Base-by-base conservation (phyloP, 176 grass and related monocot genomes). In the Oryza rufipogon region DNA sequence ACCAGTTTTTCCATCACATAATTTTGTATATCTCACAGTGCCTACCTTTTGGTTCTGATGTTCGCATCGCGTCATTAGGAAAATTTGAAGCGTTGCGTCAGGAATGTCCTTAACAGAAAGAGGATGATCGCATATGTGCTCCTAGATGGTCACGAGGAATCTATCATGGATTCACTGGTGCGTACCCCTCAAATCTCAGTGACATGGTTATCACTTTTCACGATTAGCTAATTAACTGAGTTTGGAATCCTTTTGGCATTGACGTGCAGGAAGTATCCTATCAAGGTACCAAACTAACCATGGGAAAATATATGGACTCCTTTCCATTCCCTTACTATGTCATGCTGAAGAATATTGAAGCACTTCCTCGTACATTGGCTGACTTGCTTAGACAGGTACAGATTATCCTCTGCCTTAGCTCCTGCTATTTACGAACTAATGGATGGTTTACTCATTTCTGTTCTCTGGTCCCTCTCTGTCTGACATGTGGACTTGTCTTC, bases 271-370 rank as follows among this genome's bases (percentile, higher is more conserved):
- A 90, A 85, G 91, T 83, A 20, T 80, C 70, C 68, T 95, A 85
- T 67, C 61, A 95, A 79, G 87, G 36, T 48, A 77, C 72, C 5
- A 68, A 74, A 34, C 16, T 93, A 60, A 73, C 32, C 33, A 23
- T 93, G 39, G 75, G 58, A 70, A 95, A 90, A 22, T 98, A 93
- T 83, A 74, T 98, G 77, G 81, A 93, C 81, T 93, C 85, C 30
- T 98, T 95, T 84, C 96, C 93, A 13, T 98, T 98, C 79, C 96
- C 93, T 20, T 98, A 92, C 47, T 95, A 98, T 79, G 87, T 95
- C 30, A 83, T 90, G 54, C 86, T 95, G 84, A 90, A 89, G 78
- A 93, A 93, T 73, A 95, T 92, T 12, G 91, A 98, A 89, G 87
- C 87, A 9, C 91, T 98, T 90, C 96, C 96, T 73, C 91, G 87